These are phyloP conservation scores for Scheffersomyces parashehatae DNA, from an alignment of 1,139 yeast species.

Conservation along the genomic window DNA sequence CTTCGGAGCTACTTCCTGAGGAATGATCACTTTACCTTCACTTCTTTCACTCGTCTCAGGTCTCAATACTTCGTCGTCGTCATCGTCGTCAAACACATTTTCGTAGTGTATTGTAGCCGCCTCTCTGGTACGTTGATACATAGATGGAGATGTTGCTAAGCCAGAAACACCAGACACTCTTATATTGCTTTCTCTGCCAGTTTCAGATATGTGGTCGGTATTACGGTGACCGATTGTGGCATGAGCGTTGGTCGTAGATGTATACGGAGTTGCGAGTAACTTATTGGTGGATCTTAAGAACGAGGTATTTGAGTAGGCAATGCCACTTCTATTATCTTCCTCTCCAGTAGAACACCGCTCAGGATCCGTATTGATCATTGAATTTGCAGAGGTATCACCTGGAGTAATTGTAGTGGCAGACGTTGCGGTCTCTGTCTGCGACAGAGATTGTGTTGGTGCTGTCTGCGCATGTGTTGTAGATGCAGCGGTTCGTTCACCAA, in stretches of 20 bases:
- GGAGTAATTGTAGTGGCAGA: neutral
- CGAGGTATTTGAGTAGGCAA: constrained; percentile 13
- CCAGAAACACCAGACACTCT: constrained; percentile 23
- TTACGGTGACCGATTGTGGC: constrained; percentile 11
- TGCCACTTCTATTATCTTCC: constrained; percentile 10
- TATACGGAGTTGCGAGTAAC: constrained; percentile 21
- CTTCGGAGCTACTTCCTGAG: neutral
- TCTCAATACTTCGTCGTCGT: constrained; percentile 21
- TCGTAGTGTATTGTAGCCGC: constrained; percentile 39
- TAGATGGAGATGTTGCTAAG: constrained; percentile 40
- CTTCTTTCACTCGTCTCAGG: neutral
- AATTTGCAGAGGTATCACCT: neutral
- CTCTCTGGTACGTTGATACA: constrained; percentile 21
- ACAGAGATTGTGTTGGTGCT: neutral
- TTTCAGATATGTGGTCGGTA: neutral
- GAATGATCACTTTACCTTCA: neutral
- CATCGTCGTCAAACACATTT: constrained; percentile 54
- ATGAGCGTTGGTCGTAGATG: constrained; percentile 24
- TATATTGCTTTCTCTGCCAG: constrained; percentile 1
- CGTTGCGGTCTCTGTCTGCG: neutral
- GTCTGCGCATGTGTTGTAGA: constrained; percentile 2
- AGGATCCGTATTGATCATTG: neutral
- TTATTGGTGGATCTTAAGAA: constrained; percentile 17
- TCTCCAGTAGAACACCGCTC: constrained; percentile 8
- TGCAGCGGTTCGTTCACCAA: constrained; percentile 20